Base-by-base conservation (phyloP, 139 green algal species). In the Yamagishiella unicocca region DNA sequence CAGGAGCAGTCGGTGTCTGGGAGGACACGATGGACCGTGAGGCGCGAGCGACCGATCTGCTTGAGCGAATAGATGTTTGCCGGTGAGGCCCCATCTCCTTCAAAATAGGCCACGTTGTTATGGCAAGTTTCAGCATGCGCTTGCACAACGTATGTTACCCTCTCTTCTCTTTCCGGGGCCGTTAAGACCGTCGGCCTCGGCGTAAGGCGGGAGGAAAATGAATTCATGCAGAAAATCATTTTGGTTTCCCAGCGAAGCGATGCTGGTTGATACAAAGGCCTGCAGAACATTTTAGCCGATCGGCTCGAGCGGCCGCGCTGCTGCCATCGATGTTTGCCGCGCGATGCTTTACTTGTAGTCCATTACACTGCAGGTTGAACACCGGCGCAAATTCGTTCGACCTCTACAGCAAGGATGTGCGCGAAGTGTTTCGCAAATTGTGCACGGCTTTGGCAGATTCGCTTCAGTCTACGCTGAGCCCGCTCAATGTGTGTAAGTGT, bases 351-450 rank as follows among this genome's bases (percentile, higher is more conserved):
- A n/a, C n/a, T n/a, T n/a, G n/a, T n/a, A 17, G 50, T 58, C 17
- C 50, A 58, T 25, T 58, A 17, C 17, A 58, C 12, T 58, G 21
- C 80, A 86, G 80, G 19, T 24, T 86, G 0, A n/a, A 86, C 31
- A 67, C 64, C 0, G 83, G 83, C 6, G 54, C 75, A 12, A 88
- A 61, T 17, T 29, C 54, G n/a, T 88, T 88, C 31, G 83, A 88
- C 19, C 53, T 88, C 21, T 88, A 88, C 72, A 82, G 70, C 70
- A 88, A 88, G 25, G 83, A 88, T 66, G 83, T 88, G 5, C 70
- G 83, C 0, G 83, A 88, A 71, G 83, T 72, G 54, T 88, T 88
- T 54, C 54, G 83, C 7, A 35, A 38, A 7, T 54, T 88, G 29
- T 71, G 54, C n/a, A 40, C 27, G 0, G 9, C 29, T 2, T 54